Base-by-base conservation (phyloP, 139 green algal species). In the Gonium pectorale region DNA sequence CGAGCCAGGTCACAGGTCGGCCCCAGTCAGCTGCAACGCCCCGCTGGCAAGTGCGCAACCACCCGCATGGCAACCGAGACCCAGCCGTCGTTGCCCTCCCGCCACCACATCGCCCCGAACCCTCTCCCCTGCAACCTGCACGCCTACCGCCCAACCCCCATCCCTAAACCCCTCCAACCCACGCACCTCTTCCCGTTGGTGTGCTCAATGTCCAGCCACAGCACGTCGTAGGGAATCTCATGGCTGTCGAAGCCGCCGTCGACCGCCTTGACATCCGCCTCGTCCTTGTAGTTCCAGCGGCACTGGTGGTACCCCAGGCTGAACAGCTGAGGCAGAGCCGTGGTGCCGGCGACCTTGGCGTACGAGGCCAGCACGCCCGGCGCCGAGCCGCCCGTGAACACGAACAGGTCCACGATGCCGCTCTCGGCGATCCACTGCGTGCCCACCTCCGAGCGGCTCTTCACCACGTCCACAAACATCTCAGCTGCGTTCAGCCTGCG, bases 191-290 rank as follows among this genome's bases (percentile, higher is more conserved):
- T 99, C 80, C 95, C 97, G 85, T 99, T 93, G 44, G 97, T 99
- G 93, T 99, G 97, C 92, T 99, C 98, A 73, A 99, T 99, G 92
- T 99, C 98, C 43, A 99, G 96, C 98, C 98, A 99, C 54, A 99
- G 85, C 56, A 99, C 97, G 81, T 99, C 98, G 74, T 98, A 99
- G 5, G 98, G 98, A 44, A 99, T 99, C 78, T 93, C 93, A 81
- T 99, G 91, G 43, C 92, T 66, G 84, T 99, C 96, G 85, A 98
- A 98, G 33, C 92, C 93, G 6, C 88, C 90, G 85, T 99, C 93
- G 46, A 99, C 96, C 31, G 78, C 60, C 35, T 86, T 84, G 15
- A 86, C 84, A 68, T 91, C 88, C 27, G 83, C 88, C 80, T 91
- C 88, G 62, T 91, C 77, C 84, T 95, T 96, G 92, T 99, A 99